Conservation (phyloP, 2,329 filamentous ascomycete genomes). For the Ophiostoma triangulosporum region DNA sequence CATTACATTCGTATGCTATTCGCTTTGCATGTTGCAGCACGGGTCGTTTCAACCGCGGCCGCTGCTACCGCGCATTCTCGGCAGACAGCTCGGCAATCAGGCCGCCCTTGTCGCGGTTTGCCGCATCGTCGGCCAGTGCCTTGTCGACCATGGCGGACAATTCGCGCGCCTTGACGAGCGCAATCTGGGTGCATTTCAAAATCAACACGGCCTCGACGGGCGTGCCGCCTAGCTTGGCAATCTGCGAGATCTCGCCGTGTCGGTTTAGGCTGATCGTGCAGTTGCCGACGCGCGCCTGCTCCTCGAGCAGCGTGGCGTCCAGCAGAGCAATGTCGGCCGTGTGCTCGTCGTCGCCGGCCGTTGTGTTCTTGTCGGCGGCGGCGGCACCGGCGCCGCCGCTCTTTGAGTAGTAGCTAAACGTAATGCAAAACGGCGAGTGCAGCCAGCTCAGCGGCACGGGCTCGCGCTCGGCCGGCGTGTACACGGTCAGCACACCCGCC, state of each 20-base stretch:
- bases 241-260: slow-evolving; percentile 80
- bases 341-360: slow-evolving; percentile 27
- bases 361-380: not conserved
- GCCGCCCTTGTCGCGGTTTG: slow-evolving; percentile 64
- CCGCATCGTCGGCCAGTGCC: slow-evolving; percentile 64
- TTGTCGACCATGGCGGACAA: slow-evolving; percentile 60
- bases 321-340: slow-evolving; percentile 57
- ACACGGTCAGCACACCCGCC: slow-evolving; percentile 72
- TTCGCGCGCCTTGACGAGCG: slow-evolving; percentile 67
- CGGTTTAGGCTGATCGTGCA: slow-evolving; percentile 77
- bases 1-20: slow-evolving; percentile 10
- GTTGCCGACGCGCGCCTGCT: slow-evolving; percentile 59
- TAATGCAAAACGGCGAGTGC: slow-evolving; percentile 83
- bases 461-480: slow-evolving; percentile 71
- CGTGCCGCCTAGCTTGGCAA: slow-evolving; percentile 78
- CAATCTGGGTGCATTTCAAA: slow-evolving; percentile 61
- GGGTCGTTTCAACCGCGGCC: not conserved
- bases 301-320: slow-evolving; percentile 62
- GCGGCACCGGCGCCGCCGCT: not conserved
- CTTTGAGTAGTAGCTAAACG: slow-evolving; percentile 61
- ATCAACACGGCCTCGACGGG: slow-evolving; percentile 68
- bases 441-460: slow-evolving; percentile 83
- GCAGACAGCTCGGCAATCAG: slow-evolving; percentile 64
- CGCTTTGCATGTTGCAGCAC: not conserved
- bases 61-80: slow-evolving; percentile 63